Percentiles rank a stretch among this genome's conserved stretches.
phyloP scores from a whole-genome alignment of 768 basidiomycete species.

The Leccinum disarticulatum region DNA sequence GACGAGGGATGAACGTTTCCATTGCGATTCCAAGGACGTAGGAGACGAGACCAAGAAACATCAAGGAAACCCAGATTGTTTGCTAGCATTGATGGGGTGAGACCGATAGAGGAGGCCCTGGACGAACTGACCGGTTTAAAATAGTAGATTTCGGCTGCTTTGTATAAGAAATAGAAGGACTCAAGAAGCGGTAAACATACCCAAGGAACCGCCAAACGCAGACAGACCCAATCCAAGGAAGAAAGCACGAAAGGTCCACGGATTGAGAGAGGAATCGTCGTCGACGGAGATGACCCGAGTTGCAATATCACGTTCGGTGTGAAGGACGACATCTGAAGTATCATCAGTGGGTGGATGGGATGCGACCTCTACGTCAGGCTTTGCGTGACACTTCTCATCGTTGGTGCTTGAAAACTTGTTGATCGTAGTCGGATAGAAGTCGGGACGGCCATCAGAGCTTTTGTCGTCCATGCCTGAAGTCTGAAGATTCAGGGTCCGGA shows the following conservation, averaged over 20 bases:
- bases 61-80: conserved; percentile 50
- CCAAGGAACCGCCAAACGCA: neutral
- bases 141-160: conserved; percentile 56
- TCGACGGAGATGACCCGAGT: conserved; percentile 37
- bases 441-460: neutral
- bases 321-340: conserved; percentile 26
- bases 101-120: neutral
- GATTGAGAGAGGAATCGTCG: conserved; percentile 3
- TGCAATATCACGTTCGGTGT: conserved; percentile 46
- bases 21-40: conserved; percentile 47
- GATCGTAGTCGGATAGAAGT: neutral
- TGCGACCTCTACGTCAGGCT: conserved; percentile 33
- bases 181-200: neutral
- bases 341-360: conserved; percentile 5
- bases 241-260: neutral
- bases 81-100: conserved; percentile 35
- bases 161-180: neutral
- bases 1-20: conserved; percentile 46
- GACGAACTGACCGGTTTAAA: conserved; percentile 48
- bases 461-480: conserved; percentile 5
- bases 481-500: neutral
- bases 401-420: neutral
- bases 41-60: conserved; percentile 54
- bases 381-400: conserved; percentile 20
- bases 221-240: neutral